A percentile compares a stretch with the other conserved stretches of the same genome.
These are phyloP conservation scores for Penicillium cosmopolitanum DNA, from an alignment of 495 filamentous ascomycete genomes.

Conservation along the genomic window DNA sequence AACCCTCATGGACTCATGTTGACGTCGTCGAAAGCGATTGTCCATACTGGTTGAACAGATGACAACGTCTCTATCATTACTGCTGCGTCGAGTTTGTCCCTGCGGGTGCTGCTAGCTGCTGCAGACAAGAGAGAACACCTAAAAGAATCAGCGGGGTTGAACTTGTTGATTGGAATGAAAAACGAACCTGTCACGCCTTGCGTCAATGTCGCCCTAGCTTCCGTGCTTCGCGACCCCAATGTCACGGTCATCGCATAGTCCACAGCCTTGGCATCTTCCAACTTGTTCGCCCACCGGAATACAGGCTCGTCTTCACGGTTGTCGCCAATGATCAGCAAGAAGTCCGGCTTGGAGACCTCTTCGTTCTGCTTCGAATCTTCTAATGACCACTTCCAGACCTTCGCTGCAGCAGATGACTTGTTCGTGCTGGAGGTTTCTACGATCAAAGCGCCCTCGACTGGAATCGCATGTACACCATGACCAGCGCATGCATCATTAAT, in stretches of 20 bases:
- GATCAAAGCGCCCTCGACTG: constrained; percentile 73
- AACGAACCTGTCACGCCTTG: constrained; percentile 80
- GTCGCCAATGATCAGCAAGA: constrained; percentile 84
- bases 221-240: constrained; percentile 81
- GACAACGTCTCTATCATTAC: constrained; percentile 3
- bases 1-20: constrained; percentile 22
- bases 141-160: constrained; percentile 7
- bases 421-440: constrained; percentile 82
- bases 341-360: constrained; percentile 60
- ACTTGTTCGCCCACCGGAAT: constrained; percentile 87
- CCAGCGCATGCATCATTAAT: constrained; percentile 89
- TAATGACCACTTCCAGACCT: constrained; percentile 64
- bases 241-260: constrained; percentile 79
- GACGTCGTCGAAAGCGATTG: constrained; percentile 7
- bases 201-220: constrained; percentile 81
- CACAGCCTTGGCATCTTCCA: constrained; percentile 58
- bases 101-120: constrained; percentile 26
- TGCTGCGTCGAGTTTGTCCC: constrained; percentile 7
- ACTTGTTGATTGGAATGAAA: neutral
- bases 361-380: constrained; percentile 36
- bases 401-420: constrained; percentile 76
- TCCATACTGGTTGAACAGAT: neutral
- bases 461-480: constrained; percentile 81
- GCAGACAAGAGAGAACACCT: constrained; percentile 43
- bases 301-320: constrained; percentile 90